Base-by-base conservation (phyloP, 495 filamentous ascomycete genomes). In the Gamarada debralockiae region DNA sequence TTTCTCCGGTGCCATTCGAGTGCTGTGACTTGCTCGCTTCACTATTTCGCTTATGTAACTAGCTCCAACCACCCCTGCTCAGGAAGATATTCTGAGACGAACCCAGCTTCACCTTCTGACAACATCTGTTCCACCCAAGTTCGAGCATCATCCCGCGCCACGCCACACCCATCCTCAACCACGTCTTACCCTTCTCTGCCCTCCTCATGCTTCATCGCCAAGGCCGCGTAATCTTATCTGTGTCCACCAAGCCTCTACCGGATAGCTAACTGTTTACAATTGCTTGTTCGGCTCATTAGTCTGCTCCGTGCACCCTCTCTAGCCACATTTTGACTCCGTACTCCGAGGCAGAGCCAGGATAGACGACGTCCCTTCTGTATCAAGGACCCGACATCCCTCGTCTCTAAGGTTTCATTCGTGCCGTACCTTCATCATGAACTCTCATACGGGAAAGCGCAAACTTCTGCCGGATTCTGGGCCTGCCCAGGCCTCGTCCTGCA, bases 361-460 rank as follows among this genome's bases (percentile, higher is more conserved):
- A 15, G 36, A 44, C 44, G 43, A 58, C 50, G 38, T 21, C 41
- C 43, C 24, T 23, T 37, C 36, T 48, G 55, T 58, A 42, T 58
- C 55, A 50, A 46, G 31, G 50, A 29, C 52, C 36, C 18, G 20
- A 43, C 14, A 34, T 40, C 10, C 22, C 36, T 15, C 18, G 27
- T 18, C 8, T 21, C 31, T 21, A 15, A 37, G 15, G 57, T 60
- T 60, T 61, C 48, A 55, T 48, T 58, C 45, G 48, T 56, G 53
- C 61, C 47, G 44, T 40, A n/a, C 27, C 37, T 48, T 10, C n/a
- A n/a, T n/a, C n/a, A n/a, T n/a, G n/a, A n/a, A n/a, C n/a, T n/a
- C n/a, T n/a, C n/a, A n/a, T n/a, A n/a, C n/a, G n/a, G n/a, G 17
- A 49, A 44, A 52, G 46, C 57, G 55, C 54, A 33, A 43, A 34